Evolutionary conservation across 306 rosid species (phyloP), one percentile per base, ranked within the genome.

Genomic region (Carpinus fangiana): DNA sequence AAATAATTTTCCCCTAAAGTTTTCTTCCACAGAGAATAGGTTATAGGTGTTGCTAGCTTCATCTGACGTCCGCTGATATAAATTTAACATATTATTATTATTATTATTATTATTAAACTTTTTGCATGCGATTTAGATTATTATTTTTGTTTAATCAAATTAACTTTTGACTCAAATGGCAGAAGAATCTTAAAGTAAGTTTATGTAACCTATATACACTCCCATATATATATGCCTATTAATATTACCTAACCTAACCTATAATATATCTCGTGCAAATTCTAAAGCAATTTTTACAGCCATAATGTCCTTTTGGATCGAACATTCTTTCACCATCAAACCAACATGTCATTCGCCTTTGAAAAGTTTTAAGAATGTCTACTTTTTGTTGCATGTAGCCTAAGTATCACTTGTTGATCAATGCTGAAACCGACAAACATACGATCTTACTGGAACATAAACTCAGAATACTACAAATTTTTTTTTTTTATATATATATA

Each of bases 1-100:
- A 79, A 64, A 75, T 75, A 51, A 59, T 78, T 52, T 78, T 84
- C 75, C 70, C 52, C 72, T 26, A 88, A 86, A 78, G 84, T 70
- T 62, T 72, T n/a, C 76, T 59, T 67, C 72, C 48, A 43, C 55
- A 78, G 84, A 80, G 73, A 79, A 79, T 78, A 60, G 87, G 80
- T 68, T 77, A 79, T 78, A 60, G 87, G 80, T 68, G 64, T 69
- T 76, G 70, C 79, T 23, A 23, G 26, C 26, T 85, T 79, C 80
- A 1, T 74, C 74, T 86, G 90, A 80, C 83, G 84, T 79, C 83
- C 45, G 45, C 45, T 41, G 8, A 41, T 41, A 41, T 41, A 41
- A 75, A 81, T 83, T 81, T 38, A 73, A 62, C 66, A 56, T 47
- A 17, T 54, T 38, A 41, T 43, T n/a, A 13, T 34, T 1, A 62